phyloP scores from a whole-genome alignment of 306 rosid species.

The Hippophae rhamnoides region DNA sequence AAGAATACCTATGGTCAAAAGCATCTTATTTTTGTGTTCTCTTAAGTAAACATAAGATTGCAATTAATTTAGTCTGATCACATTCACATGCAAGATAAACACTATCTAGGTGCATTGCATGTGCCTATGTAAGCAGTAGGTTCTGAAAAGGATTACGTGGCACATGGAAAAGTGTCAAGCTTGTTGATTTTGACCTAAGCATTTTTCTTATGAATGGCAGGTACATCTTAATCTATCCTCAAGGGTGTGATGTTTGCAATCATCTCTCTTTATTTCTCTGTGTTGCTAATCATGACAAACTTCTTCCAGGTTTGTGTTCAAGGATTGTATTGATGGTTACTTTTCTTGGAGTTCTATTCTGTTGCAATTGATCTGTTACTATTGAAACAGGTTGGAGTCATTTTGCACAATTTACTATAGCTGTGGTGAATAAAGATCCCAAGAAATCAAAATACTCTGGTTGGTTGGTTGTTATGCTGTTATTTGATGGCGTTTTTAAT shows the following conservation, averaged over 20 bases:
- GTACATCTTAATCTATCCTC: constrained; percentile 96
- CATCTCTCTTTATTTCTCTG: constrained; percentile 95
- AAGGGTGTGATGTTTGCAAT: constrained; percentile 97
- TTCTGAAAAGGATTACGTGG: too few relatives aligned
- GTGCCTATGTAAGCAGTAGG: too few relatives aligned
- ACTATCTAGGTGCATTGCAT: too few relatives aligned
- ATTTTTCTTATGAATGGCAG: constrained; percentile 36
- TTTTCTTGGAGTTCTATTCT: constrained; percentile 14
- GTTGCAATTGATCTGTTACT: constrained; percentile 8
- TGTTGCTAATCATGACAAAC: constrained; percentile 96
- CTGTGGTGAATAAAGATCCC: constrained; percentile 91
- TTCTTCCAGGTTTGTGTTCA: constrained; percentile 73
- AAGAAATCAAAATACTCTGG: constrained; percentile 96
- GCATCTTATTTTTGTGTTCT: too few relatives aligned
- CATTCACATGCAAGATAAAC: too few relatives aligned
- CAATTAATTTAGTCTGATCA: too few relatives aligned
- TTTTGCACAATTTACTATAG: constrained; percentile 95
- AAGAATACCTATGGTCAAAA: too few relatives aligned
- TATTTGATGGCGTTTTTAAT: constrained; percentile 15
- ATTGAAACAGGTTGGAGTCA: constrained; percentile 78
- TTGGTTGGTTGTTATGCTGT: constrained; percentile 30
- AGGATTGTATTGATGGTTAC: constrained; percentile 5
- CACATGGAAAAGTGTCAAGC: not conserved
- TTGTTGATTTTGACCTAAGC: constrained; percentile 16
- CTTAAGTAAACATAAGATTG: too few relatives aligned